A percentile compares a stretch with the other conserved stretches of the same genome.
phyloP scores from a whole-genome alignment of 768 basidiomycete genomes.

The Russula ochroleuca region DNA sequence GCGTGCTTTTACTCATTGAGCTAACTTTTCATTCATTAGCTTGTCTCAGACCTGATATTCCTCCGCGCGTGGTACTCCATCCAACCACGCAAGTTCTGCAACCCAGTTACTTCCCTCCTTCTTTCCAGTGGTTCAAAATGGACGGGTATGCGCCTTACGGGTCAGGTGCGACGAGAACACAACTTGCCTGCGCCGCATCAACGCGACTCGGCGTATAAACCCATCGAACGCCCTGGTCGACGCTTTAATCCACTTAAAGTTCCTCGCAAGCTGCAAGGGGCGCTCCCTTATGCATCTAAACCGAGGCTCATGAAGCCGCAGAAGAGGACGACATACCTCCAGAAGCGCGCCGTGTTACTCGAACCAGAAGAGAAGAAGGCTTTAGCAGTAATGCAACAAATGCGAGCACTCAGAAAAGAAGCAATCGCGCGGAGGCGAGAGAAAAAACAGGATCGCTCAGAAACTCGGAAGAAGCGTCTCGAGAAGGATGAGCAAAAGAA shows the following conservation, averaged over 20 bases:
- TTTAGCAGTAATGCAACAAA: slow-evolving; percentile 86
- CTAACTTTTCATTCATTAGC: background rate
- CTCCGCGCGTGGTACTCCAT: slow-evolving; percentile 96
- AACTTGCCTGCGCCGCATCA: slow-evolving; percentile 75
- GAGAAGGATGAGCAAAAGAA: slow-evolving; percentile 63
- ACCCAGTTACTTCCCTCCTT: slow-evolving; percentile 89
- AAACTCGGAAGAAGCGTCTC: slow-evolving; percentile 62
- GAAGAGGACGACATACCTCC: slow-evolving; percentile 75
- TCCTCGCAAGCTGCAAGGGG: slow-evolving; percentile 84
- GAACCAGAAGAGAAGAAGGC: slow-evolving; percentile 95
- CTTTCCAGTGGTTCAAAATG: slow-evolving; percentile 78
- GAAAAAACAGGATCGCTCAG: slow-evolving; percentile 80
- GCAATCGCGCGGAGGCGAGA: slow-evolving; percentile 72
- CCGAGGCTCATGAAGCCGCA: slow-evolving; percentile 79
- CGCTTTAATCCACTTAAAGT: slow-evolving; percentile 90
- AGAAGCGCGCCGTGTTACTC: slow-evolving; percentile 92
- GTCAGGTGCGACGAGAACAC: slow-evolving; percentile 84
- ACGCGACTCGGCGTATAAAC: slow-evolving; percentile 85
- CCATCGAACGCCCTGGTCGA: slow-evolving; percentile 70
- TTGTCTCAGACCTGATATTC: slow-evolving; percentile 78
- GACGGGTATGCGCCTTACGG: slow-evolving; percentile 94
- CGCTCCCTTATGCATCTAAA: slow-evolving; percentile 90
- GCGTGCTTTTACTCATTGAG: slow-evolving; percentile 33
- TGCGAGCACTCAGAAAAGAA: slow-evolving; percentile 86
- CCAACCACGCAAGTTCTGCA: slow-evolving; percentile 93